Evolutionary conservation across 2,329 filamentous ascomycete species (phyloP).

Genomic region (Drechslerella dactyloides): DNA sequence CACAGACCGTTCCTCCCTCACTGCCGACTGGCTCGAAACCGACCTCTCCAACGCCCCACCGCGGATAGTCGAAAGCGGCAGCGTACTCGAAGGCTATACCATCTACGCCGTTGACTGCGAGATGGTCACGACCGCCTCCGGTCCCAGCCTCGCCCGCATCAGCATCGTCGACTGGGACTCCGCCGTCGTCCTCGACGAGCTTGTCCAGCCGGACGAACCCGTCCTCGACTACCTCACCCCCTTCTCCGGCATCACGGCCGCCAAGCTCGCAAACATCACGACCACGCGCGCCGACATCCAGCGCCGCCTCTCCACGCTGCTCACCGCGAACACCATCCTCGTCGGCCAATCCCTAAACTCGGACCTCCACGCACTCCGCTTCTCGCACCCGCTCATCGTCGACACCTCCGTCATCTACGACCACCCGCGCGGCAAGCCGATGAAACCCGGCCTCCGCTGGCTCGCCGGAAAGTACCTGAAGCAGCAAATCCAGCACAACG

Average conservation of each 20-base stretch:
- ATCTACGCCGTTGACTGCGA: slow-evolving; percentile 90
- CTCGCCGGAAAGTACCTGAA: slow-evolving; percentile 83
- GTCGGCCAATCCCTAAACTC: slow-evolving; percentile 82
- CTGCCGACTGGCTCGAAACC: slow-evolving; percentile 83
- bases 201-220: slow-evolving; percentile 87
- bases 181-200: slow-evolving; percentile 79
- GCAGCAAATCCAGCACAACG: slow-evolving; percentile 78
- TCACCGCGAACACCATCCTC: slow-evolving; percentile 75
- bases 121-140: slow-evolving; percentile 88
- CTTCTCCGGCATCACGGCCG: slow-evolving; percentile 89
- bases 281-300: slow-evolving; percentile 87
- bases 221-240: slow-evolving; percentile 91
- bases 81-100: slow-evolving; percentile 79
- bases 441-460: slow-evolving; percentile 90
- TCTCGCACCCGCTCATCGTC: slow-evolving; percentile 90
- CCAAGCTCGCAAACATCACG: slow-evolving; percentile 80
- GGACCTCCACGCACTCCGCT: slow-evolving; percentile 79
- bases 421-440: slow-evolving; percentile 83
- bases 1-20: slow-evolving; percentile 53
- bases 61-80: slow-evolving; percentile 75
- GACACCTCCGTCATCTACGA: slow-evolving; percentile 91
- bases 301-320: slow-evolving; percentile 71
- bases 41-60: slow-evolving; percentile 71
- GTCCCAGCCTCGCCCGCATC: slow-evolving; percentile 83
- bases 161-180: slow-evolving; percentile 88